Evolutionary conservation across 73 alveolate species (phyloP), one percentile per base, ranked within the genome.

Genomic region (Urostyla sp.): DNA sequence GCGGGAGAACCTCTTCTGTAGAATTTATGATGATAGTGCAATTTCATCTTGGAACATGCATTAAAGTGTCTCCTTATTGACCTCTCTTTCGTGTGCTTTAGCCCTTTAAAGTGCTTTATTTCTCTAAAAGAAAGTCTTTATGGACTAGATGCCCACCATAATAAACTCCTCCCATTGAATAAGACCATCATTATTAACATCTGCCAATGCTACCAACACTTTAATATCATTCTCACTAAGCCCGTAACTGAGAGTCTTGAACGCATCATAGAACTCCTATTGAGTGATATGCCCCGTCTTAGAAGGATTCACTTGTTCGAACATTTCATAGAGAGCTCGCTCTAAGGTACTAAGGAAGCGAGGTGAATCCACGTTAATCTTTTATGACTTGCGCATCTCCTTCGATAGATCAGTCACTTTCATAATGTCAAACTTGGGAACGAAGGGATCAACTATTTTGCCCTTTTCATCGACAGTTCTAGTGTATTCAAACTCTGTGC

Each of bases 401-500:
- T 77, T 77, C 10, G 82, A 38, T 0, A 77, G 60, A 24, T 77
- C 89, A 30, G 58, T 77, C 30, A 61, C 81, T 35, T 77, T 77
- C 59, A 66, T 77, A 37, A 77, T 77, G 40, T 77, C 89, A 30
- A 77, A 77, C 49, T 77, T 77, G 7, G 89, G 89, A 7, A 61
- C 89, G 34, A 77, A 77, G 3, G 89, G 89, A 31, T 77, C 89
- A 11, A 77, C 74, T 0, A 74, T 66, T 51, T 80, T 80, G 0
- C 90, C 90, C 59, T 80, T 80, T 23, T 80, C 90, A 55, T 66
- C 85, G 18, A 85, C 89, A 11, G 87, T 75, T 43, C 93, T 59
- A 10, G 93, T 85, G 37, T 76, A 63, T 61, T 85, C 93, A 34
- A 77, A 85, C 26, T 77, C 85, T 11, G 93, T 85, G 34, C 87